Evolutionary conservation across 805 yeast genomes (phyloP).

Genomic region (Saccharomycopsis babjevae): DNA sequence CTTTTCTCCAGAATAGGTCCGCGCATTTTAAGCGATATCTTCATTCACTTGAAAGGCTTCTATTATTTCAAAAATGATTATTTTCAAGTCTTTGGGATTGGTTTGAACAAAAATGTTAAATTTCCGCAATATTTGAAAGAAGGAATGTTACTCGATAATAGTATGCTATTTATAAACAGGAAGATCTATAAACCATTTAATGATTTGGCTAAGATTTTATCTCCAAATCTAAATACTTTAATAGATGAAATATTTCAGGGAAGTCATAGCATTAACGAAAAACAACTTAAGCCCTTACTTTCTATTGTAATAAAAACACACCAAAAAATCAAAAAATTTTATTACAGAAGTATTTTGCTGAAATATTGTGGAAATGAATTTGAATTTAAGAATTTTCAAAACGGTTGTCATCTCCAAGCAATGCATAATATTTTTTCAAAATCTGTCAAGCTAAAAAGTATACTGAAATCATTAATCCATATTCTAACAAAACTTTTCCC

Average conservation of each 20-base stretch:
- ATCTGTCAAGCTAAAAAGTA: slow-evolving; percentile 20
- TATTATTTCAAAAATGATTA: background rate
- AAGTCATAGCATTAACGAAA: background rate
- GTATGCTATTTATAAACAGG: background rate
- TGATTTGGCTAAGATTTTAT: background rate
- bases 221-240: background rate
- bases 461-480: slow-evolving; percentile 34
- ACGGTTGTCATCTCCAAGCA: slow-evolving; percentile 22
- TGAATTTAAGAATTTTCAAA: slow-evolving; percentile 16
- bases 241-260: background rate
- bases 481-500: slow-evolving; percentile 44
- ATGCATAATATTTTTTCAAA: slow-evolving; percentile 22
- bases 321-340: slow-evolving; percentile 27
- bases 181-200: background rate
- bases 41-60: slow-evolving; percentile 1
- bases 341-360: slow-evolving; percentile 27
- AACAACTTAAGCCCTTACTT: background rate
- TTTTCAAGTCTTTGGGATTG: background rate
- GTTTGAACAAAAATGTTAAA: background rate
- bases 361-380: background rate
- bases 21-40: background rate
- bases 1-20: slow-evolving; percentile 5
- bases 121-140: background rate
- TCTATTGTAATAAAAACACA: slow-evolving; percentile 27
- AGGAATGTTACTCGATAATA: background rate